Conservation (phyloP, 1,139 yeast genomes). For the Candida neerlandica region DNA sequence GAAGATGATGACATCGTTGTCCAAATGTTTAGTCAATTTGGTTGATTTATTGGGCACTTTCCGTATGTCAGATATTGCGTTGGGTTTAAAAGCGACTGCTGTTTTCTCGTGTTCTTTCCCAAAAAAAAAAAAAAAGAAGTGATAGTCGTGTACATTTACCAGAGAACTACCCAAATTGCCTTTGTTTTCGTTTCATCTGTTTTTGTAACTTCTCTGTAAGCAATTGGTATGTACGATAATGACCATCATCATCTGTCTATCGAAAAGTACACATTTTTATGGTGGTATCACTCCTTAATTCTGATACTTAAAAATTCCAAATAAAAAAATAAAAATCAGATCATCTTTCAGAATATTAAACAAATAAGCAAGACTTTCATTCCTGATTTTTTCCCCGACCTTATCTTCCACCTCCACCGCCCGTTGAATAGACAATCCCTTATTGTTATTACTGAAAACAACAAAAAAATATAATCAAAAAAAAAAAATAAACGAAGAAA, state of each 20-base stretch:
- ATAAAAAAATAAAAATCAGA: not conserved
- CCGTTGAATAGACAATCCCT: no score
- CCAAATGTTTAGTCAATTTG: not conserved
- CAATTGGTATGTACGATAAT: not conserved
- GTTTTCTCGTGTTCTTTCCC: not conserved
- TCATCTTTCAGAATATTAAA: not conserved
- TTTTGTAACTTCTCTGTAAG: not conserved
- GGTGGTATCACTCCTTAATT: not conserved
- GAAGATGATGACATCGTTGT: not conserved
- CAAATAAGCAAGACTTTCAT: not conserved
- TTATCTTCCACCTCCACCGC: not conserved
- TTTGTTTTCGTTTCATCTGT: slow-evolving; percentile 1
- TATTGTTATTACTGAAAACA: no score
- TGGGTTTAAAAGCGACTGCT: not conserved
- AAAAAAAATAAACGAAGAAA: not conserved
- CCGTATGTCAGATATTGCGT: no score
- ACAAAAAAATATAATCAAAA: not conserved
- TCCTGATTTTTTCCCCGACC: not conserved
- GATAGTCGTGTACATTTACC: not conserved
- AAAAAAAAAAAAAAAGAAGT: not conserved
- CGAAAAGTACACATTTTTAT: no score
- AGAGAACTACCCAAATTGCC: not conserved
- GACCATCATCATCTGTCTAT: not conserved
- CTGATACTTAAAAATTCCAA: not conserved
- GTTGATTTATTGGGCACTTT: no score